Base-by-base conservation (phyloP, 2,329 filamentous ascomycete genomes). In the Claviceps sp. region DNA sequence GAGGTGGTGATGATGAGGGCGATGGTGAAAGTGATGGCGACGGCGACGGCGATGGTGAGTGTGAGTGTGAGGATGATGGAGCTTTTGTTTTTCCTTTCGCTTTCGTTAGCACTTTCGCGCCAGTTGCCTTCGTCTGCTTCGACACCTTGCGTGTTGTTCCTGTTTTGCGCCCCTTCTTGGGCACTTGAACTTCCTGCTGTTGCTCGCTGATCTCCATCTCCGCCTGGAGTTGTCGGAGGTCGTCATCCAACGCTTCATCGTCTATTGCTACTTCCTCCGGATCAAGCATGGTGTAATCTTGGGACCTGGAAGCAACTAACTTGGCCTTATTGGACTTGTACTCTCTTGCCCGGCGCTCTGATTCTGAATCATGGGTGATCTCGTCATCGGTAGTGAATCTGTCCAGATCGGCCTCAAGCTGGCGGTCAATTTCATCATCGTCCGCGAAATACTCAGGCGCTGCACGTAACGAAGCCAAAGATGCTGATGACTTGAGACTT, bases 391-490 rank as follows among this genome's bases (percentile, higher is more conserved):
- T 74, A 26, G 77, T 60, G 1, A 73, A 76, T 34, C 73, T 69
- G 44, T 83, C 78, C 9, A 86, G 71, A 52, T 85, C 83, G 2
- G 77, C 80, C 59, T 85, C 77, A 1, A 87, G 69, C 47, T 79
- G 79, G 22, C 76, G 76, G 49, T 87, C 80, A 39, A 86, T 75
- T 55, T 85, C 82, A 1, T 80, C 77, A 54, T 86, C 81, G 51
- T 79, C 73, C 0, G 76, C 75, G 11, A 77, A 65, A 4, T 65
- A 65, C 16, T 67, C 66, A n/a, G 70, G 60, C 5, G 68, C 63
- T 3, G 60, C 62, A 38, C 62, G 62, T 4, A 69, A 53, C 1
- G 78, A 76, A 34, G 70, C 67, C 37, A 72, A 74, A 1, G 78
- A 77, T 37, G 74, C 72, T 2, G 79, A 82, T 1, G 62, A 57